Conservation (phyloP, 176 grass and related monocot genomes). For the Rhynchospora pubera region DNA sequence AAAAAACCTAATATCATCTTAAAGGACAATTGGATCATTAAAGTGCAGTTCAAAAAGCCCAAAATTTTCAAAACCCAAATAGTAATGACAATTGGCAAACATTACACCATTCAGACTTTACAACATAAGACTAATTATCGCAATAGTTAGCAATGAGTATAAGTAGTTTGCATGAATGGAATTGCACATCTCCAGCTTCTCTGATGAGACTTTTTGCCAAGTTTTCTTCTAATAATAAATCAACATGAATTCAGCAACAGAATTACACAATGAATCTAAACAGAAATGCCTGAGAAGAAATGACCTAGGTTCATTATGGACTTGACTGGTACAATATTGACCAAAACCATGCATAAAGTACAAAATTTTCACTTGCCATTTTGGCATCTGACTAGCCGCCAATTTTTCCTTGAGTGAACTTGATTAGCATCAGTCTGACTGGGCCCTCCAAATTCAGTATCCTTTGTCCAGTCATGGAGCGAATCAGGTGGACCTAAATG, state of each 20-base stretch:
- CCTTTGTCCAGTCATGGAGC: conserved; percentile 79
- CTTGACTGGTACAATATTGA: neutral
- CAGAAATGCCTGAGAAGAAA: neutral
- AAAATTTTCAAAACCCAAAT: neutral
- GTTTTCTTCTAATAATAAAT: conserved; percentile 6
- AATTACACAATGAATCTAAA: neutral
- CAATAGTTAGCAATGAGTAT: neutral
- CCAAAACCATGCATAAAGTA: neutral
- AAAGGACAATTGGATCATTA: neutral
- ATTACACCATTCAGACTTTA: neutral
- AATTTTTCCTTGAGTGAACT: conserved; percentile 71
- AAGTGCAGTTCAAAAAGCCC: neutral
- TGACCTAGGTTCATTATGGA: neutral
- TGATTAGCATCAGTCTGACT: conserved; percentile 47
- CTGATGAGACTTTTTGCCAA: neutral
- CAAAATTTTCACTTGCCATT: conserved; percentile 56
- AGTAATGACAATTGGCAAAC: neutral
- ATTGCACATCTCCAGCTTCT: neutral
- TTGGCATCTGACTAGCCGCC: conserved; percentile 86
- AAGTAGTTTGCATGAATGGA: neutral
- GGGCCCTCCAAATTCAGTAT: conserved; percentile 54
- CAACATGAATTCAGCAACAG: neutral
- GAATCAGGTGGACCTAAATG: conserved; percentile 79
- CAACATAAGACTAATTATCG: neutral
- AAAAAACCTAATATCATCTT: neutral